Evolutionary conservation across 768 basidiomycete species (phyloP).

Genomic region (Boletus rubescentipes): DNA sequence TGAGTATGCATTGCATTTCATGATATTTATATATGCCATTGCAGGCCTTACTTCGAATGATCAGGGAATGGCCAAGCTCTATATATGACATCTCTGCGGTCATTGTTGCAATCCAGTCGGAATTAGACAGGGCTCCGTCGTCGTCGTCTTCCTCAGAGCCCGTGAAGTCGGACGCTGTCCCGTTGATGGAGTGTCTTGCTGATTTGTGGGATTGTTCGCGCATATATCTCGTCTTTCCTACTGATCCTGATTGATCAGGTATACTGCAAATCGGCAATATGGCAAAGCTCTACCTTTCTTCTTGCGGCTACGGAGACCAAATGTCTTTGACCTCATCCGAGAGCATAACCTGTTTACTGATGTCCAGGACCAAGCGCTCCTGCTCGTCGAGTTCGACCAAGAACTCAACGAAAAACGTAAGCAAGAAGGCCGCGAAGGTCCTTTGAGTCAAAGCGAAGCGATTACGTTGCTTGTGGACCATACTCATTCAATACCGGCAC

Average conservation of each 20-base stretch:
- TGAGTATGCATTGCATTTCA: neutral
- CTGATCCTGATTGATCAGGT: constrained; percentile 45
- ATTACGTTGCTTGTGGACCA: constrained; percentile 89
- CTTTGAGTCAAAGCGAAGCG: constrained; percentile 63
- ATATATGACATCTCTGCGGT: constrained; percentile 90
- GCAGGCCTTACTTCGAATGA: constrained; percentile 73
- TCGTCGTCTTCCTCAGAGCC: constrained; percentile 46
- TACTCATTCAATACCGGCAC: constrained; percentile 91
- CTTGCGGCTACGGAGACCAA: constrained; percentile 78
- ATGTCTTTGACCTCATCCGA: constrained; percentile 92
- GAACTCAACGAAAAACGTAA: constrained; percentile 68
- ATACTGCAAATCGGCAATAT: constrained; percentile 84
- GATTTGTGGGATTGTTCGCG: constrained; percentile 61
- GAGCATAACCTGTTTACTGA: constrained; percentile 94
- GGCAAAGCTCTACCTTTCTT: constrained; percentile 93
- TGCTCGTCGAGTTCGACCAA: constrained; percentile 93
- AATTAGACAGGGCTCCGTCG: constrained; percentile 64
- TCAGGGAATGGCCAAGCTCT: constrained; percentile 85
- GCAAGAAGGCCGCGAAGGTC: constrained; percentile 39
- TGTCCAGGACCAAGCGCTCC: constrained; percentile 88
- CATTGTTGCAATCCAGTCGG: constrained; percentile 83
- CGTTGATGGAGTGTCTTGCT: constrained; percentile 93
- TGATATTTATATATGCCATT: neutral
- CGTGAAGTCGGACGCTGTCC: constrained; percentile 45
- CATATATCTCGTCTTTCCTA: neutral